Evolutionary conservation across 1,139 yeast species (phyloP).

Genomic region (Trichomonascaceae sp.): DNA sequence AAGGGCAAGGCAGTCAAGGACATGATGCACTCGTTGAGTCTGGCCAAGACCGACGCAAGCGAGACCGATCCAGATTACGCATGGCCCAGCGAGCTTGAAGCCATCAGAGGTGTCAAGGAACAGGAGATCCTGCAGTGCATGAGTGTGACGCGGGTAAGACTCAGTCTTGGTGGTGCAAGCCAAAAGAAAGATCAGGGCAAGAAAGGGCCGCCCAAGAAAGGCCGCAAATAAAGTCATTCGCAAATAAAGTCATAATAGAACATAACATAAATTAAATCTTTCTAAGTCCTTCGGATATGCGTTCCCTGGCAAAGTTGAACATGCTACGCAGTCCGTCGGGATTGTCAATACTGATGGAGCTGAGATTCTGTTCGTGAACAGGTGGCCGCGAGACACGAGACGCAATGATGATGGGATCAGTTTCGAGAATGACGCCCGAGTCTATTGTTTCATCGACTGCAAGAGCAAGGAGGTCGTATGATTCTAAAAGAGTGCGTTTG

Average conservation of each 20-base stretch:
- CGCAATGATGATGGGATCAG: slow-evolving; percentile 76
- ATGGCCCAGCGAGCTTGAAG: slow-evolving; percentile 60
- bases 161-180: slow-evolving; percentile 18
- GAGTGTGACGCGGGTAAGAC: slow-evolving; percentile 34
- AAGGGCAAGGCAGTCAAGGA: slow-evolving; percentile 81
- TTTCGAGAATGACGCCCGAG: slow-evolving; percentile 73
- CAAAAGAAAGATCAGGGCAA: slow-evolving; percentile 4
- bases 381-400: slow-evolving; percentile 85
- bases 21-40: slow-evolving; percentile 42
- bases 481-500: slow-evolving; percentile 62
- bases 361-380: slow-evolving; percentile 44
- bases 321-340: slow-evolving; percentile 86
- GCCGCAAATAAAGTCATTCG: slow-evolving; percentile 1
- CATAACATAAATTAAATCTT: neutral
- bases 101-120: slow-evolving; percentile 45
- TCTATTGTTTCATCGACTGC: slow-evolving; percentile 89
- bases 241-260: neutral
- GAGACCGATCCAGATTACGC: slow-evolving; percentile 41
- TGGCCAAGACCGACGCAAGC: slow-evolving; percentile 39
- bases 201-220: slow-evolving; percentile 8
- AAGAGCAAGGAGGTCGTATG: slow-evolving; percentile 74
- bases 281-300: slow-evolving; percentile 61
- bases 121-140: slow-evolving; percentile 38
- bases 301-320: slow-evolving; percentile 79
- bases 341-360: slow-evolving; percentile 55